phyloP scores from a whole-genome alignment of 2,329 filamentous ascomycete species.

The Penicillium polonicum region DNA sequence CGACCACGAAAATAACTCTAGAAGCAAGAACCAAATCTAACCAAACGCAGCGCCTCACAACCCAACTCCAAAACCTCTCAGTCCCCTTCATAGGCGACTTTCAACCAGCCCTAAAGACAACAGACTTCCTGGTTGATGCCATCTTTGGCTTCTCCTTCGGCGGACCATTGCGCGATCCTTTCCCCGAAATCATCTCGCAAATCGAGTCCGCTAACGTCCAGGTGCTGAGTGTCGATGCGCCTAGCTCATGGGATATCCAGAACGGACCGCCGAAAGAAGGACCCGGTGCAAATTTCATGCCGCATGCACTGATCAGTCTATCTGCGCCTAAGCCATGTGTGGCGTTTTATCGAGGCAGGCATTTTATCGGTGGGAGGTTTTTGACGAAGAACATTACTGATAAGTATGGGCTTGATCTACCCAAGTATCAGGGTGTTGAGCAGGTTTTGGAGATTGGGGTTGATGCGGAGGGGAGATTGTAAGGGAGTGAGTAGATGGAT shows the following conservation, averaged over 20 bases:
- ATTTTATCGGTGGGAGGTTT: constrained; percentile 92
- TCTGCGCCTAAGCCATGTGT: constrained; percentile 92
- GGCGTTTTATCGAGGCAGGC: constrained; percentile 77
- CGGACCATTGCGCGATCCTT: constrained; percentile 89
- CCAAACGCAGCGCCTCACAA: constrained; percentile 67
- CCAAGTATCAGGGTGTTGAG: constrained; percentile 79
- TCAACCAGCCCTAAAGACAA: constrained; percentile 59
- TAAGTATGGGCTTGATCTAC: constrained; percentile 83
- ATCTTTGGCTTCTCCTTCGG: constrained; percentile 96
- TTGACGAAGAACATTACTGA: constrained; percentile 72
- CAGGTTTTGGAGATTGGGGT: constrained; percentile 76
- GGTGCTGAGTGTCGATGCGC: constrained; percentile 86
- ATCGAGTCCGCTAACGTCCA: constrained; percentile 71
- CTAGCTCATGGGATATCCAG: constrained; percentile 93
- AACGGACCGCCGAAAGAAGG: constrained; percentile 75
- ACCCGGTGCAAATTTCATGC: constrained; percentile 76
- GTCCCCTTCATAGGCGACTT: constrained; percentile 87
- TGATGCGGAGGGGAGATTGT: constrained; percentile 39
- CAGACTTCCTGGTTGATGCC: constrained; percentile 84
- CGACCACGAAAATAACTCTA: constrained; percentile 6
- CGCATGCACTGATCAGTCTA: constrained; percentile 76
- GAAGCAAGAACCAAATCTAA: neutral
- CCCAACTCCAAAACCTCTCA: constrained; percentile 78
- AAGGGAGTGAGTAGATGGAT: neutral
- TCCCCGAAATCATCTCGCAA: constrained; percentile 74